A percentile compares a stretch with the other conserved stretches of the same genome.
Evolutionary conservation across 352 stramenopile species (phyloP).

Genomic region (Pythium brachiatum): DNA sequence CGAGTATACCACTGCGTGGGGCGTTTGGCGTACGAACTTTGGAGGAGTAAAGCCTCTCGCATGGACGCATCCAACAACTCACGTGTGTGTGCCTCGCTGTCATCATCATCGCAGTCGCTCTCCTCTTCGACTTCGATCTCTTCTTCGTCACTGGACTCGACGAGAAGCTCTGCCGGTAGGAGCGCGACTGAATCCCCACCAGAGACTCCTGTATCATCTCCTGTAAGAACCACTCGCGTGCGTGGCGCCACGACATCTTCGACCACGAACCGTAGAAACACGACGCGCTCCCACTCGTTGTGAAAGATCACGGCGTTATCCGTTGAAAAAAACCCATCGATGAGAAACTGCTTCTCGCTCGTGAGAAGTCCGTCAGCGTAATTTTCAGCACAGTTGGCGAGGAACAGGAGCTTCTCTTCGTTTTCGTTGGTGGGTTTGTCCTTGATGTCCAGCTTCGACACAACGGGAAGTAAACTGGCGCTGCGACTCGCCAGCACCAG

Average conservation of each 20-base stretch:
- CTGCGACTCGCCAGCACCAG: not conserved
- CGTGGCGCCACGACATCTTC: slow-evolving; percentile 7
- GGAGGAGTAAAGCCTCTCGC: not conserved
- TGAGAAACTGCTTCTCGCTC: not conserved
- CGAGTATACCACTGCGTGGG: not conserved
- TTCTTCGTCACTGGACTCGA: slow-evolving; percentile 13
- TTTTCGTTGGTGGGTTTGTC: not conserved
- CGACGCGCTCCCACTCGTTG: not conserved
- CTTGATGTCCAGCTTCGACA: not conserved
- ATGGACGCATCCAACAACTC: not conserved
- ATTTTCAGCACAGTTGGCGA: slow-evolving; percentile 1
- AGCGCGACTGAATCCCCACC: not conserved
- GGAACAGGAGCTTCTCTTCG: slow-evolving; percentile 1
- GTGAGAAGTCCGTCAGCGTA: not conserved
- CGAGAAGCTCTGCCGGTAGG: slow-evolving; percentile 7
- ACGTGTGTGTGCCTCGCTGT: not conserved
- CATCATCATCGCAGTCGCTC: not conserved
- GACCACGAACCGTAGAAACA: slow-evolving; percentile 4
- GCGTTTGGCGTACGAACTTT: not conserved
- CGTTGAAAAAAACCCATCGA: not conserved
- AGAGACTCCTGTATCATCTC: not conserved
- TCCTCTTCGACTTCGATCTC: not conserved
- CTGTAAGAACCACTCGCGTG: not conserved
- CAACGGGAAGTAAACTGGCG: not conserved
- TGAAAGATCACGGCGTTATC: not conserved